A percentile compares a stretch with the other conserved stretches of the same genome.
These are phyloP conservation scores for Saccharomycopsis fodiens DNA, from an alignment of 805 yeast species.

Conservation along the genomic window DNA sequence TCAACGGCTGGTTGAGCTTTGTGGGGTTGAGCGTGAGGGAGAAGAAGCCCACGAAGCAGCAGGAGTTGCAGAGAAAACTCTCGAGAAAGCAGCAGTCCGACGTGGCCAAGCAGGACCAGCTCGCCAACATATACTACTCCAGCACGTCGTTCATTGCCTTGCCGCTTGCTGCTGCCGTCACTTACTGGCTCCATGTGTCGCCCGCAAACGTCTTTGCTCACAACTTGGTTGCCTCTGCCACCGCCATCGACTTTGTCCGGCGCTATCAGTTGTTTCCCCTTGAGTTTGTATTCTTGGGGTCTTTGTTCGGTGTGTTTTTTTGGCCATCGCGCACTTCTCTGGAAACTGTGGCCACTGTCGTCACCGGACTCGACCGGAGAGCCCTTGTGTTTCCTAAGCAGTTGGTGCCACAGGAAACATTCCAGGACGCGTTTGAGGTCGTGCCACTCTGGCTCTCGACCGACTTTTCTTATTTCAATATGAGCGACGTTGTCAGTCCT, in stretches of 20 bases:
- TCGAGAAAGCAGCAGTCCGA: constrained; percentile 1
- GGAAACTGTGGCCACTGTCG: constrained; percentile 50
- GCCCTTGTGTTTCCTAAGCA: constrained; percentile 34
- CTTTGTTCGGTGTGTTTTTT: constrained; percentile 38
- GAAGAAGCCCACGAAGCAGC: constrained; percentile 9
- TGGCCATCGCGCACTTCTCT: constrained; percentile 40
- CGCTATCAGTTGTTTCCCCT: constrained; percentile 35
- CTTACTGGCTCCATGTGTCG: not conserved
- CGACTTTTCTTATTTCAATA: constrained; percentile 41
- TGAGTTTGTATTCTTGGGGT: no score
- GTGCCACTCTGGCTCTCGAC: constrained; percentile 15
- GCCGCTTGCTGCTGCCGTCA: not conserved
- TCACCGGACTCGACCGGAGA: no score
- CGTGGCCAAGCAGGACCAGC: not conserved
- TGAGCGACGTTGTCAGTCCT: constrained; percentile 63
- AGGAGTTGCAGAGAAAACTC: constrained; percentile 11
- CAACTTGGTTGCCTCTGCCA: constrained; percentile 27
- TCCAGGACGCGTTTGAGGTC: constrained; percentile 1
- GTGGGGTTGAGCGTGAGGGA: not conserved
- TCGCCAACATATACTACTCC: not conserved
- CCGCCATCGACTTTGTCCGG: constrained; percentile 31
- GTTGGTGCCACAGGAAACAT: not conserved
- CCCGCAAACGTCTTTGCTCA: constrained; percentile 19
- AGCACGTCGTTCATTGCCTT: not conserved
- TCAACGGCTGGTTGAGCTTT: not conserved